A percentile compares a stretch with the other conserved stretches of the same genome.
Evolutionary conservation across 2,329 filamentous ascomycete genomes (phyloP).

Genomic region (Microcyclosporella mali): DNA sequence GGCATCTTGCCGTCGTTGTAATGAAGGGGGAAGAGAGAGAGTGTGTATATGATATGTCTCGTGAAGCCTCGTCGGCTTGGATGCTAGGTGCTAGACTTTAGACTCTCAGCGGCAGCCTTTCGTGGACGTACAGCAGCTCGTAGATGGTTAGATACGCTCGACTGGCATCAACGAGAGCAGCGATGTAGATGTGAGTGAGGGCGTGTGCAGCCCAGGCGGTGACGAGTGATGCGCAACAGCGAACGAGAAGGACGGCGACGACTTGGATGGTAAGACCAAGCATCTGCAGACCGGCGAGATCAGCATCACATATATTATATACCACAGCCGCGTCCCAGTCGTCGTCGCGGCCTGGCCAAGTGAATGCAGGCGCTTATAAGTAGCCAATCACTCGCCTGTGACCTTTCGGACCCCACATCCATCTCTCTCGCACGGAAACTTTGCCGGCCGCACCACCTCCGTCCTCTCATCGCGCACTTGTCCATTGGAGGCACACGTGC

Average conservation of each 20-base stretch:
- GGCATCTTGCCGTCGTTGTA: slow-evolving; percentile 35
- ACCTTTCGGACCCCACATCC: too few relatives aligned
- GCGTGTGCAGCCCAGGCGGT: slow-evolving; percentile 10
- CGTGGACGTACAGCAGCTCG: slow-evolving; percentile 20
- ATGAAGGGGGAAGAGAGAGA: too few relatives aligned
- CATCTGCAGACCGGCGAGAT: too few relatives aligned
- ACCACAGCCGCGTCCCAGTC: too few relatives aligned
- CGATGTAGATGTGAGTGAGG: slow-evolving; percentile 20
- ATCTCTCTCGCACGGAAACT: too few relatives aligned
- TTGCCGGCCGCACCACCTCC: slow-evolving; percentile 1
- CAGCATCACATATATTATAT: too few relatives aligned
- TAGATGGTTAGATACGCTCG: slow-evolving; percentile 25
- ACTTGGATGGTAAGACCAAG: neutral
- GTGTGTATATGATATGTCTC: neutral
- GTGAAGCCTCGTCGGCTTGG: too few relatives aligned
- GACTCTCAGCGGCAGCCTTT: slow-evolving; percentile 15
- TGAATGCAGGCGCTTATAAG: slow-evolving; percentile 4
- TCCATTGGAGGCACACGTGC: too few relatives aligned
- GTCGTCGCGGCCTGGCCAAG: neutral
- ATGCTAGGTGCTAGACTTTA: too few relatives aligned
- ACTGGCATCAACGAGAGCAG: slow-evolving; percentile 23
- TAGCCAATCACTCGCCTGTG: slow-evolving; percentile 6
- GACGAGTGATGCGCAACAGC: slow-evolving; percentile 14
- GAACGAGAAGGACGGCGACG: slow-evolving; percentile 11
- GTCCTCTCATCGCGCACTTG: neutral